Percentiles rank a stretch among this genome's conserved stretches.
Conservation (phyloP, 768 basidiomycete species). For the Antrodiella citrinella region DNA sequence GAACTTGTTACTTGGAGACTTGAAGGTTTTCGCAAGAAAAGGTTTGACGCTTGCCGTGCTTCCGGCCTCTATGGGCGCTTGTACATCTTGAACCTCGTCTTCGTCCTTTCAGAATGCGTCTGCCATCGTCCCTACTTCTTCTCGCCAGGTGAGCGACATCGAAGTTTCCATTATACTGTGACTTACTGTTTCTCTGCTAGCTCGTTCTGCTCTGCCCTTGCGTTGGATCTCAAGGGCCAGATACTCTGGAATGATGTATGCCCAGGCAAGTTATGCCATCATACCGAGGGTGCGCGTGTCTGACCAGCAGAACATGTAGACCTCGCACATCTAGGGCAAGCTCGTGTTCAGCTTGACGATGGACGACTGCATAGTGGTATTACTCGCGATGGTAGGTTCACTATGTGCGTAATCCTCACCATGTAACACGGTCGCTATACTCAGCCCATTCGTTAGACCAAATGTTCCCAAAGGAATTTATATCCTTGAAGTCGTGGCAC, state of each 20-base stretch:
- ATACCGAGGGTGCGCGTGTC: conserved; percentile 8
- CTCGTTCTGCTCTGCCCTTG: conserved; percentile 24
- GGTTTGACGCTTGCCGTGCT: background rate
- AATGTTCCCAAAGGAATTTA: conserved; percentile 65
- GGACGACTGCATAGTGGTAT: conserved; percentile 47
- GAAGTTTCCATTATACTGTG: background rate
- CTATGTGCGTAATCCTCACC: conserved; percentile 41
- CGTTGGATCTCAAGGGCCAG: conserved; percentile 52
- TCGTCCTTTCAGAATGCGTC: background rate
- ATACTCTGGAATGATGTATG: conserved; percentile 70
- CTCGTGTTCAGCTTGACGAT: conserved; percentile 55
- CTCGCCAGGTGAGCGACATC: background rate
- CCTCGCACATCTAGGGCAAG: conserved; percentile 36
- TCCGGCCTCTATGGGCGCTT: background rate
- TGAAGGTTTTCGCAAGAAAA: too few relatives aligned
- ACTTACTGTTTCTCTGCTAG: conserved; percentile 3
- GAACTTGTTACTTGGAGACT: too few relatives aligned
- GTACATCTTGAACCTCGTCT: background rate
- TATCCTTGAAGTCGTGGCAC: conserved; percentile 57
- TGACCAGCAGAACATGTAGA: conserved; percentile 12
- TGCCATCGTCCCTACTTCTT: background rate
- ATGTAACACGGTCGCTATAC: background rate
- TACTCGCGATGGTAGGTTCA: conserved; percentile 50
- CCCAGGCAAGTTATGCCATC: conserved; percentile 33
- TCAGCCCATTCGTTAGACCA: conserved; percentile 34